These are phyloP conservation scores for Ceratocystis lukuohia DNA, from an alignment of 2,329 filamentous ascomycete species.

Conservation along the genomic window DNA sequence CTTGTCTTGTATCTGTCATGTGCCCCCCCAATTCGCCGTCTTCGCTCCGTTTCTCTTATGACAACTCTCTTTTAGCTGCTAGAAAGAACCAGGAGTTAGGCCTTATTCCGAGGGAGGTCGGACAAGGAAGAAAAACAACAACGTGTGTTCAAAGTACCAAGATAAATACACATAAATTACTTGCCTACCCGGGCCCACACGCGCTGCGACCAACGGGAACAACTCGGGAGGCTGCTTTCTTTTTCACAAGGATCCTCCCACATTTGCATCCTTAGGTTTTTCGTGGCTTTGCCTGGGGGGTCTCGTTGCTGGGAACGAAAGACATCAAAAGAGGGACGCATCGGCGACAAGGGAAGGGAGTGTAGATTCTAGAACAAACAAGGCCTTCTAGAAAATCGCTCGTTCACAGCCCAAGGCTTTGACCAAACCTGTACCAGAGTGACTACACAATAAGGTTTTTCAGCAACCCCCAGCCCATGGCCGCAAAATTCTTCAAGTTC, in stretches of 20 bases:
- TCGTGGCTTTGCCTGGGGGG: not conserved
- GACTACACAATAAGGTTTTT: not conserved
- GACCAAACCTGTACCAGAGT: not conserved
- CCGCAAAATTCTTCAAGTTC: too few species aligned
- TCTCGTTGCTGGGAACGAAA: not conserved
- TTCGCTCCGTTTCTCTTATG: not conserved
- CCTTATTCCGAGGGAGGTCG: not conserved
- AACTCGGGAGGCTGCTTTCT: not conserved
- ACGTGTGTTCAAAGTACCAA: not conserved
- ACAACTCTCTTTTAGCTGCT: too few species aligned
- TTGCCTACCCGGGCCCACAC: not conserved
- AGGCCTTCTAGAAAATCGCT: not conserved
- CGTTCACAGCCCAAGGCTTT: not conserved
- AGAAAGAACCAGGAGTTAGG: not conserved
- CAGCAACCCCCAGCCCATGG: not conserved
- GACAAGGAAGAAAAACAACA: not conserved
- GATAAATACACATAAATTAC: not conserved
- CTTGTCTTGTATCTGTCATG: not conserved
- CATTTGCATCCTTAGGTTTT: not conserved
- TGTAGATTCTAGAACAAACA: not conserved
- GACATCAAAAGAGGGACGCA: not conserved
- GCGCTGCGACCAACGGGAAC: slow-evolving; percentile 5
- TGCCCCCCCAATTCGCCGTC: not conserved
- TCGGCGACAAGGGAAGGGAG: not conserved
- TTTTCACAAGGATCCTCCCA: not conserved